Evolutionary conservation across 2,329 filamentous ascomycete genomes (phyloP), one percentile per base, ranked within the genome.

Genomic region (Epicoccum nigrum): DNA sequence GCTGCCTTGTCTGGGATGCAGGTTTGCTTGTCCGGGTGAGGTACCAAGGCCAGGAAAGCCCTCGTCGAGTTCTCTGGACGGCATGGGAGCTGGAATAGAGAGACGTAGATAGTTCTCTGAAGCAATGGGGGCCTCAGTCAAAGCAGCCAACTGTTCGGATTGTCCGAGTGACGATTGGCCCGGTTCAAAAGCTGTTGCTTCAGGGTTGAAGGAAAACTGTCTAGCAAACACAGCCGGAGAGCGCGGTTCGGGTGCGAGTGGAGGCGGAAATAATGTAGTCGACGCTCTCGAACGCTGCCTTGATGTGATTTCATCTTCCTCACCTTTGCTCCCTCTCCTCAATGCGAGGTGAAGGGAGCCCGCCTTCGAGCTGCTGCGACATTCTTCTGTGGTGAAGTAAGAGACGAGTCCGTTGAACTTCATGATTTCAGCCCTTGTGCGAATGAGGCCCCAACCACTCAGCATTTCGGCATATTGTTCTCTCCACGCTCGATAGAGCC

Each of bases 381-480:
- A 33, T 41, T 31, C 23, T 38, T 59, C 55, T 31, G 51, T 45
- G 11, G 65, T 63, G 28, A 71, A 71, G 49, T 74, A 73, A 1
- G 71, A 68, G 8, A 72, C 66, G 4, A 77, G 61, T 0, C 76
- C 76, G 41, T 81, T 79, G 50, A 82, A 81, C 58, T 85, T 85
- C 20, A 85, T 73, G 2, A 87, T 73, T 65, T 87, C 84, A 12
- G 80, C 79, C 41, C 79, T 77, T 56, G 81, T 74, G 17, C 82
- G 75, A 11, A 78, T 72, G 9, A 87, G 59, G 11, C 78, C 78
- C 84, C 84, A 86, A 7, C 80, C 77, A n/a, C 79, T 79, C 4
- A 87, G 75, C 47, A 84, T 73, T 39, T 84, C 74, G 3, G 84
- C 82, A 67, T 87, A 87, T 35, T 79, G 74, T 42, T 75, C 70